These are phyloP conservation scores for Centella asiatica DNA, from an alignment of 129 eudicot genomes.

Conservation along the genomic window DNA sequence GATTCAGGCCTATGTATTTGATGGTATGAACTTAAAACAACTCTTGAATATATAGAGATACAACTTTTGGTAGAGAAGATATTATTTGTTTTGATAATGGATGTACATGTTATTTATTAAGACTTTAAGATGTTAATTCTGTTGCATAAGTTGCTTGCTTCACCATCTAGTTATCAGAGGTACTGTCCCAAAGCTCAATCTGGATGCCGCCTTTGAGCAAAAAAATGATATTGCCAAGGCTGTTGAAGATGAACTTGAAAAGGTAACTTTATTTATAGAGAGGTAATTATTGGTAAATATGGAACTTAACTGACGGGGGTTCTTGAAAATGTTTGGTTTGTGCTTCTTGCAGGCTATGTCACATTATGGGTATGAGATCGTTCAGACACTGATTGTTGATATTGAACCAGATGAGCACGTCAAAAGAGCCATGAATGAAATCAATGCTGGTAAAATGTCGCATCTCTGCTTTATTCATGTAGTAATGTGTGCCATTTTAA, in stretches of 20 bases:
- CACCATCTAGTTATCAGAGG: conserved; percentile 66
- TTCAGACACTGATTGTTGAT: conserved; percentile 82
- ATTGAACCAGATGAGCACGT: conserved; percentile 92
- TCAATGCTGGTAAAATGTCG: conserved; percentile 68
- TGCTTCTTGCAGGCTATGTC: conserved; percentile 72
- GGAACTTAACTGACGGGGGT: conserved; percentile 9
- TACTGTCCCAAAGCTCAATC: conserved; percentile 69
- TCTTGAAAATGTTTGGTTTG: conserved; percentile 9
- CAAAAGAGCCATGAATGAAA: conserved; percentile 95
- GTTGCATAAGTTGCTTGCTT: conserved; percentile 2
- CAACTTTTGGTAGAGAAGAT: not conserved
- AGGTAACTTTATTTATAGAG: conserved; percentile 29
- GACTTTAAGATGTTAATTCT: not conserved
- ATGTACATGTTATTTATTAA: not conserved
- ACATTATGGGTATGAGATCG: conserved; percentile 82
- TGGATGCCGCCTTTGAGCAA: conserved; percentile 86
- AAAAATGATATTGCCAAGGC: conserved; percentile 89
- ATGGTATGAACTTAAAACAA: conserved; percentile 37
- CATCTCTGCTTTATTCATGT: not conserved
- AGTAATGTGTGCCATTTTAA: not conserved
- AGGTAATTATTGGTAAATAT: not conserved
- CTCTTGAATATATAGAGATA: not conserved
- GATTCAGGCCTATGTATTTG: conserved; percentile 90
- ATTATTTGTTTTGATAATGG: not conserved
- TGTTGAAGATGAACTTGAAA: conserved; percentile 80